These are phyloP conservation scores for Sambucus nigra DNA, from an alignment of 129 eudicot species.

Conservation along the genomic window DNA sequence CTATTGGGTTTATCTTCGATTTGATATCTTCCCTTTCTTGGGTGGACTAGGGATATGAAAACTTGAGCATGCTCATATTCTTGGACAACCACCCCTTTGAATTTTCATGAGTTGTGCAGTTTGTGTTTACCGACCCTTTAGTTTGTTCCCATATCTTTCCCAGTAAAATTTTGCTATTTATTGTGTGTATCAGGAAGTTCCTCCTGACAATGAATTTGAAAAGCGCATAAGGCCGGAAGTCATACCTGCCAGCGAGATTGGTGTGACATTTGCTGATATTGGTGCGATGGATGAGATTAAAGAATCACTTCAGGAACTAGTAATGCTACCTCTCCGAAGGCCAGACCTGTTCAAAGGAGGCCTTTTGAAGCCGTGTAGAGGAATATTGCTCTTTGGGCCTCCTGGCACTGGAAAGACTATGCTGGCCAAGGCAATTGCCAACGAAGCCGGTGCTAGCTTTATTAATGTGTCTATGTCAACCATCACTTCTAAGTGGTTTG, in stretches of 20 bases:
- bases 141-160: neutral
- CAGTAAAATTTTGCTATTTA: neutral
- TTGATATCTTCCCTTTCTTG: too few relatives aligned
- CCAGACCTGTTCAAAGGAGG: conserved; percentile 91
- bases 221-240: conserved; percentile 91
- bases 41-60: too few relatives aligned
- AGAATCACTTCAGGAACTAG: conserved; percentile 87
- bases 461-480: conserved; percentile 93
- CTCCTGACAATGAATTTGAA: conserved; percentile 93
- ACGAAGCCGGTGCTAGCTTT: conserved; percentile 96
- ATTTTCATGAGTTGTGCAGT: too few relatives aligned
- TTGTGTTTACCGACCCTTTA: too few relatives aligned
- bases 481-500: conserved; percentile 93
- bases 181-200: conserved; percentile 39
- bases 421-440: conserved; percentile 95
- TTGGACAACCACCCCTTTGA: too few relatives aligned
- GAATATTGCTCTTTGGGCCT: conserved; percentile 78
- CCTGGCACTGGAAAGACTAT: conserved; percentile 95
- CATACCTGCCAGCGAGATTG: conserved; percentile 82
- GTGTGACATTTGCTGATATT: conserved; percentile 77
- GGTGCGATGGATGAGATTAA: conserved; percentile 87
- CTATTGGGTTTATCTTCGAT: too few relatives aligned
- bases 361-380: conserved; percentile 80
- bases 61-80: too few relatives aligned
- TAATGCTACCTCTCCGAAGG: conserved; percentile 74